Conservation (phyloP, 2,329 filamentous ascomycete species). For the Neurospora crassa region DNA sequence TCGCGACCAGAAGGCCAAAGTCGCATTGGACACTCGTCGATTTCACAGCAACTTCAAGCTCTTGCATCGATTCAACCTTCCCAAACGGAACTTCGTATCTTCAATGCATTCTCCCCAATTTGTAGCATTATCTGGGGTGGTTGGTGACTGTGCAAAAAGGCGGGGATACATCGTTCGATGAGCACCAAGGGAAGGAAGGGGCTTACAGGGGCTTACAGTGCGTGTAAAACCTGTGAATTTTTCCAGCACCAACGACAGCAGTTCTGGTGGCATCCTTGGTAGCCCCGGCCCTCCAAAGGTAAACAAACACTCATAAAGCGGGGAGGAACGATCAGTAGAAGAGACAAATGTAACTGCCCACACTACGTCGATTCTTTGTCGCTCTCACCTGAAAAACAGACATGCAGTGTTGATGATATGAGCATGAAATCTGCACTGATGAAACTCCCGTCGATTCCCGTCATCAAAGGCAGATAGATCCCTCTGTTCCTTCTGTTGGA, state of each 20-base stretch:
- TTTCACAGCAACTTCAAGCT: background rate
- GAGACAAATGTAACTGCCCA: background rate
- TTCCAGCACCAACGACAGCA: background rate
- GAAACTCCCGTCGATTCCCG: background rate
- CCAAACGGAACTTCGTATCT: background rate
- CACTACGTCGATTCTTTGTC: background rate
- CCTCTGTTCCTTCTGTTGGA: background rate
- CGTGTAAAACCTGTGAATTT: background rate
- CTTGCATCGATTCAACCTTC: background rate
- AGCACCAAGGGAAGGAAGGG: background rate
- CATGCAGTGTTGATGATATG: background rate
- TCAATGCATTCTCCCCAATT: background rate
- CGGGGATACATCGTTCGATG: background rate
- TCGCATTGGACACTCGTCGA: background rate
- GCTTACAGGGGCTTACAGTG: background rate
- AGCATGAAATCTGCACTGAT: background rate
- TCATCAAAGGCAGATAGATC: background rate
- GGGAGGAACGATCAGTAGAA: background rate
- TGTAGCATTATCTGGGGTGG: background rate
- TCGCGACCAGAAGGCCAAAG: background rate
- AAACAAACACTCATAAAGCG: background rate
- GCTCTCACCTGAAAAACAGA: background rate
- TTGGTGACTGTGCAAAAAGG: background rate
- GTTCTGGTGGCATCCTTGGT: too few species aligned
- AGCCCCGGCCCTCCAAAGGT: too few species aligned